Percentiles rank a stretch among this genome's conserved stretches.
phyloP scores from a whole-genome alignment of 2,329 filamentous ascomycete genomes.

The Fusarium euwallaceae region DNA sequence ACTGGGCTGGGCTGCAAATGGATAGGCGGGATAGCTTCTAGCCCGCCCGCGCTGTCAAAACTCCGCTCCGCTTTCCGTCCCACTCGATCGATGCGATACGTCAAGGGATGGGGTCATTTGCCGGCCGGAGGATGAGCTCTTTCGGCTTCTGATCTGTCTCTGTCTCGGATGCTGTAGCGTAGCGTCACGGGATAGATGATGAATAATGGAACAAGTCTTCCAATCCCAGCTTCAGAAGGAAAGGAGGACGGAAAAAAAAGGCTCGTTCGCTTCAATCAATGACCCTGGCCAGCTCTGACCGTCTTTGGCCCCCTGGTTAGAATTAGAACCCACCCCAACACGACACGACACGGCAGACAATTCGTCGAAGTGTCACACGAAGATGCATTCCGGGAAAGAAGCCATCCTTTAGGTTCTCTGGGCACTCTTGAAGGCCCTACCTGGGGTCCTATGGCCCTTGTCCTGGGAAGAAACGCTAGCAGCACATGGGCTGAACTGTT shows the following conservation, averaged over 20 bases:
- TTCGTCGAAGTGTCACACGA: not conserved
- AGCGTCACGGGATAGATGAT: not conserved
- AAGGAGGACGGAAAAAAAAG: not conserved
- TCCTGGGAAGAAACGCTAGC: slow-evolving; percentile 6
- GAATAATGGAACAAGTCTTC: slow-evolving; percentile 2
- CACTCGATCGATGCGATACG: slow-evolving; percentile 18
- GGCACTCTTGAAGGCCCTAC: not conserved
- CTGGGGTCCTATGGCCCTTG: not conserved
- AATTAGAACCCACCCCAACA: not conserved
- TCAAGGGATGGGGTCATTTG: slow-evolving; percentile 7
- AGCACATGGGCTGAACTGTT: slow-evolving; percentile 11
- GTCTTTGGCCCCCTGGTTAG: slow-evolving; percentile 7
- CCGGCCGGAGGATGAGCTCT: slow-evolving; percentile 4
- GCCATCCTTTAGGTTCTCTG: not conserved
- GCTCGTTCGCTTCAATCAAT: slow-evolving; percentile 25
- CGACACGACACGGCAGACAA: not conserved
- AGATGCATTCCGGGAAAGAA: not conserved
- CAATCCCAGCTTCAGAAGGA: slow-evolving; percentile 10
- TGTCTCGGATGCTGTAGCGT: slow-evolving; percentile 3
- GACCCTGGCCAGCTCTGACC: slow-evolving; percentile 19
- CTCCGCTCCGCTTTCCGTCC: slow-evolving; percentile 20
- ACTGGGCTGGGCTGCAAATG: not conserved
- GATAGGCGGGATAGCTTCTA: not conserved
- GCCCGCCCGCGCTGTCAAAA: slow-evolving; percentile 2
- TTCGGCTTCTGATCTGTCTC: not conserved